Conservation (phyloP, 495 filamentous ascomycete species). For the Neurospora discreta region DNA sequence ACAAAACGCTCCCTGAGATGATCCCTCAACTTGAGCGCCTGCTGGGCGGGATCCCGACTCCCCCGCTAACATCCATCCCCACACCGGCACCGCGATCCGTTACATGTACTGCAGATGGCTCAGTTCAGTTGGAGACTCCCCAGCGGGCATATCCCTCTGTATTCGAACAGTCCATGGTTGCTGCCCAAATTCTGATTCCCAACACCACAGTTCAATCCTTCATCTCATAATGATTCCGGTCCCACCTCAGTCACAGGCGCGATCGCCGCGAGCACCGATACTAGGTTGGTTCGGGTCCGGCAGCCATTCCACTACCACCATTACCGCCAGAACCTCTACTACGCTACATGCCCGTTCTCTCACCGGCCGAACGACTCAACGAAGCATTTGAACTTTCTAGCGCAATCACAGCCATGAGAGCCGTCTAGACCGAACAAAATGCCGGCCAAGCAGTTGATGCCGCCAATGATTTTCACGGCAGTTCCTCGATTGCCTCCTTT, state of each 20-base stretch:
- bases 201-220: not conserved
- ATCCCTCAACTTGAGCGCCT: constrained; percentile 28
- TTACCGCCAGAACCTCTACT: not conserved
- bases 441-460: constrained; percentile 15
- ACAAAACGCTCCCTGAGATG: constrained; percentile 23
- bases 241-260: not conserved
- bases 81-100: not conserved
- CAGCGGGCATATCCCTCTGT: not conserved
- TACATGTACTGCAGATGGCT: not conserved
- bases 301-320: not conserved
- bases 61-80: not conserved
- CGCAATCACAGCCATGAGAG: constrained; percentile 30
- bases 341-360: not conserved
- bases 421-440: constrained; percentile 16
- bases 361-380: not conserved
- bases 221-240: not conserved
- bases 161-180: not conserved
- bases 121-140: not conserved
- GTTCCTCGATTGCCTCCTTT: no score
- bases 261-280: not conserved
- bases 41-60: constrained; percentile 25
- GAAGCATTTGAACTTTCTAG: constrained; percentile 13
- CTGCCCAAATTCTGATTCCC: not conserved
- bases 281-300: not conserved
- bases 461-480: constrained; percentile 29